A percentile compares a stretch with the other conserved stretches of the same genome.
Evolutionary conservation across 345 rosid genomes (phyloP).

Genomic region (Citrus medica): DNA sequence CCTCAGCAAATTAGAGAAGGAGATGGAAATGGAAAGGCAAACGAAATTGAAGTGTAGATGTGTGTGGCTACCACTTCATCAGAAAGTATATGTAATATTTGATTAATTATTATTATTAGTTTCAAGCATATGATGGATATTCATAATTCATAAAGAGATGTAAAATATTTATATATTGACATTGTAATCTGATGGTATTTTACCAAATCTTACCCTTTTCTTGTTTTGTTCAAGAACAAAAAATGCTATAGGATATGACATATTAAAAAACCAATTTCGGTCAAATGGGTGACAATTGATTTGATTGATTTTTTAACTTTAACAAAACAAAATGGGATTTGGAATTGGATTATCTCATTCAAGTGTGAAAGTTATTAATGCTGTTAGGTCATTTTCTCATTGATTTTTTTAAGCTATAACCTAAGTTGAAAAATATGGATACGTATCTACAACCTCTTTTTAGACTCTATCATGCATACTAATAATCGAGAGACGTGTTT

Average conservation of each 20-base stretch:
- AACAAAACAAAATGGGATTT: not conserved
- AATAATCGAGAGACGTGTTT: no score
- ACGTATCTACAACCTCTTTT: no score
- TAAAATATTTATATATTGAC: not conserved
- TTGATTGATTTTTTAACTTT: constrained; percentile 3
- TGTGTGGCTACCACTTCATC: no score
- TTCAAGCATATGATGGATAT: not conserved
- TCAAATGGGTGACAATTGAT: constrained; percentile 14
- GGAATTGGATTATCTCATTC: not conserved
- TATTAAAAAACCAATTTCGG: not conserved
- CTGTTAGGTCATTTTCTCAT: not conserved
- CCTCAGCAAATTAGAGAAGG: not conserved
- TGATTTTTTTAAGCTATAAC: not conserved
- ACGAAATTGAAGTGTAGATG: constrained; percentile 24
- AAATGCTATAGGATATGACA: not conserved
- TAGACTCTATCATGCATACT: no score
- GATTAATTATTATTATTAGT: no score
- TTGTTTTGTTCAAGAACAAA: not conserved
- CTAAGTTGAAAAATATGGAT: not conserved
- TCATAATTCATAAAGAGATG: not conserved
- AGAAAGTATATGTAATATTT: no score
- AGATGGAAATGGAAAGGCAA: constrained; percentile 24
- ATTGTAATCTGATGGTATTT: not conserved
- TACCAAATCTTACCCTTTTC: not conserved
- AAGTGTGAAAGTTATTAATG: not conserved